Conservation (phyloP, 83 land plant genomes). For the Larix sibirica region DNA sequence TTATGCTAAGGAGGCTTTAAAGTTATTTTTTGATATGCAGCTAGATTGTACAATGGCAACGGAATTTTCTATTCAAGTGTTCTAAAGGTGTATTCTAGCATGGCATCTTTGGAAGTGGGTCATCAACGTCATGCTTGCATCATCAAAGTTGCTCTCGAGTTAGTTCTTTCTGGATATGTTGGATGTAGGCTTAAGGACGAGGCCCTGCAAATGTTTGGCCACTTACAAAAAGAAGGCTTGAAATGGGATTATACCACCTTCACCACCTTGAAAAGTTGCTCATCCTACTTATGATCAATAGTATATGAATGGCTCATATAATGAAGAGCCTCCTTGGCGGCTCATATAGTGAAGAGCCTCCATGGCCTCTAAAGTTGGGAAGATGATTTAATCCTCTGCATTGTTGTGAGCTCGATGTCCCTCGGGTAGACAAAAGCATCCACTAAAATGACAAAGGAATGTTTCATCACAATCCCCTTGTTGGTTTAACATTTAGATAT, state of each 20-base stretch:
- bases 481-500: conserved; percentile 83
- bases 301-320: conserved; percentile 95
- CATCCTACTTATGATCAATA: conserved; percentile 92
- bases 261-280: conserved; percentile 45
- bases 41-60: conserved; percentile 30
- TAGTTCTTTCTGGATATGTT: conserved; percentile 33
- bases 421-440: conserved; percentile 84
- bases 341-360: conserved; percentile 68
- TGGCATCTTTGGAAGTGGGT: conserved; percentile 27
- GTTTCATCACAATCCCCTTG: conserved; percentile 64
- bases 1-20: conserved; percentile 28
- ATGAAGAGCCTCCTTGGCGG: conserved; percentile 60
- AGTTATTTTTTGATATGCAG: conserved; percentile 52
- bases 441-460: conserved; percentile 79
- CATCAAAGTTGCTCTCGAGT: conserved; percentile 26
- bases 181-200: background rate
- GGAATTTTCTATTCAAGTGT: conserved; percentile 44
- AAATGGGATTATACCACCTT: background rate
- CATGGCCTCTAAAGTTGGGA: conserved; percentile 90
- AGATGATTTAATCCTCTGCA: conserved; percentile 97
- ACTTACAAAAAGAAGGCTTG: background rate
- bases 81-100: conserved; percentile 40
- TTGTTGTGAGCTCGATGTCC: conserved; percentile 92
- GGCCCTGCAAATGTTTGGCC: background rate
- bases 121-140: conserved; percentile 28